A percentile compares a stretch with the other conserved stretches of the same genome.
Conservation (phyloP, 2,329 filamentous ascomycete genomes). For the Nannizzia gypsea region DNA sequence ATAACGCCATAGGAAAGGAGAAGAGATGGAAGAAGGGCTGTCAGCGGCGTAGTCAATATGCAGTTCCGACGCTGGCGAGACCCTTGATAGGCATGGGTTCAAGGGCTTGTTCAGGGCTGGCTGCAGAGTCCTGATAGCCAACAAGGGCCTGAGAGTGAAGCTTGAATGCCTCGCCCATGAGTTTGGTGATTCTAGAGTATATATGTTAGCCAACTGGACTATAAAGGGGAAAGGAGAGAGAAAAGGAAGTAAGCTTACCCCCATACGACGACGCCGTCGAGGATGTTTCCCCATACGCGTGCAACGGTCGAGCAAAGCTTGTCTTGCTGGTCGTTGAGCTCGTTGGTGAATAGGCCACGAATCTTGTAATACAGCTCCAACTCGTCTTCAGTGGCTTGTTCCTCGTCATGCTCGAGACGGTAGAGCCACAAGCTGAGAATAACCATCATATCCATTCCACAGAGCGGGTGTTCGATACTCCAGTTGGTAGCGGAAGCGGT, state of each 20-base stretch:
- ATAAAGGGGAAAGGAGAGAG: slow-evolving; percentile 1
- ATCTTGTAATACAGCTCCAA: slow-evolving; percentile 52
- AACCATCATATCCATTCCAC: slow-evolving; percentile 93
- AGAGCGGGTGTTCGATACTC: slow-evolving; percentile 96
- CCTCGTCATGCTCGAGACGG: slow-evolving; percentile 97
- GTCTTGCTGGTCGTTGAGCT: slow-evolving; percentile 69
- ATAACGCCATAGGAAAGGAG: not conserved
- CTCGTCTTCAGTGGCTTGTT: slow-evolving; percentile 42
- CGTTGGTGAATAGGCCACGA: slow-evolving; percentile 72
- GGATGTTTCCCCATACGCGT: slow-evolving; percentile 91
- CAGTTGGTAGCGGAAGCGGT: slow-evolving; percentile 95
- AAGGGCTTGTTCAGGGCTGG: slow-evolving; percentile 26
- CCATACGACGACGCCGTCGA: slow-evolving; percentile 98
- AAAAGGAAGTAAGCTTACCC: slow-evolving; percentile 61
- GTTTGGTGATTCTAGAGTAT: slow-evolving; percentile 44
- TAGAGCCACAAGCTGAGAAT: slow-evolving; percentile 97
- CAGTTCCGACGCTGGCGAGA: slow-evolving; percentile 33
- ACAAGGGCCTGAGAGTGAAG: slow-evolving; percentile 88
- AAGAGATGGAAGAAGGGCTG: not conserved
- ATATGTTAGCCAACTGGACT: slow-evolving; percentile 33
- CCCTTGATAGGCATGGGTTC: slow-evolving; percentile 35
- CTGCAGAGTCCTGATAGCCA: slow-evolving; percentile 64
- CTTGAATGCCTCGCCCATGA: slow-evolving; percentile 98
- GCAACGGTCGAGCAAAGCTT: slow-evolving; percentile 94
- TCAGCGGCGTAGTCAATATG: slow-evolving; percentile 23